These are phyloP conservation scores for Termitomyces sp. DNA, from an alignment of 768 basidiomycete species.

Conservation along the genomic window DNA sequence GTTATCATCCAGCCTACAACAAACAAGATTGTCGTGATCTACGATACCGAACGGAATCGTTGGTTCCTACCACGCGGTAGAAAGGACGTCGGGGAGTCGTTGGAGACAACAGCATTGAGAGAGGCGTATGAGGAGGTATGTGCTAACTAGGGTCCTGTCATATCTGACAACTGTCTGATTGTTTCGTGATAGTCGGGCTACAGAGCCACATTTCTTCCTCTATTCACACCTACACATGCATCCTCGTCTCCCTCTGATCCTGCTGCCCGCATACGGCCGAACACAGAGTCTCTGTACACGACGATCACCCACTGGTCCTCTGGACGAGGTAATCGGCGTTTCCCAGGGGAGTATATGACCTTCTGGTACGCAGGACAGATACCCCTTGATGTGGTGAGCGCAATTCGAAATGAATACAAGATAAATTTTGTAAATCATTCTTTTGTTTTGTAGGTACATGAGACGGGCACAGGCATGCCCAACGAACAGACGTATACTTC, in stretches of 20 bases:
- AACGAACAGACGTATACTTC: constrained; percentile 46
- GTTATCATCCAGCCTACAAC: constrained; percentile 58
- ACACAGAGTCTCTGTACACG: constrained; percentile 14
- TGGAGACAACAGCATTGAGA: constrained; percentile 53
- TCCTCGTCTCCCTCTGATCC: constrained; percentile 11
- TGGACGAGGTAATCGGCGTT: constrained; percentile 1
- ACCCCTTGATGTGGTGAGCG: constrained; percentile 38
- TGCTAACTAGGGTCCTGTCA: neutral
- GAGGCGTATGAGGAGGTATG: constrained; percentile 66
- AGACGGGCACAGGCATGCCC: constrained; percentile 49
- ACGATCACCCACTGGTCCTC: constrained; percentile 10
- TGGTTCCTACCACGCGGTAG: constrained; percentile 63
- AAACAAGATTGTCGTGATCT: constrained; percentile 44
- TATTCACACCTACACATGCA: constrained; percentile 10
- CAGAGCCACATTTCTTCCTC: constrained; percentile 11
- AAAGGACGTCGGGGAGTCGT: constrained; percentile 60
- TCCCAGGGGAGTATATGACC: constrained; percentile 15
- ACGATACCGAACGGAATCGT: constrained; percentile 28
- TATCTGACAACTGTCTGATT: neutral
- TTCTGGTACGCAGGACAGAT: constrained; percentile 18
- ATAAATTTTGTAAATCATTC: neutral
- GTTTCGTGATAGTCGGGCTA: constrained; percentile 10
- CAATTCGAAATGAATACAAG: neutral
- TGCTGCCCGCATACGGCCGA: neutral
- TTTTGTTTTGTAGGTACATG: constrained; percentile 29